A percentile compares a stretch with the other conserved stretches of the same genome.
phyloP scores from a whole-genome alignment of 352 stramenopile species.

The Globisporangium okanoganense region DNA sequence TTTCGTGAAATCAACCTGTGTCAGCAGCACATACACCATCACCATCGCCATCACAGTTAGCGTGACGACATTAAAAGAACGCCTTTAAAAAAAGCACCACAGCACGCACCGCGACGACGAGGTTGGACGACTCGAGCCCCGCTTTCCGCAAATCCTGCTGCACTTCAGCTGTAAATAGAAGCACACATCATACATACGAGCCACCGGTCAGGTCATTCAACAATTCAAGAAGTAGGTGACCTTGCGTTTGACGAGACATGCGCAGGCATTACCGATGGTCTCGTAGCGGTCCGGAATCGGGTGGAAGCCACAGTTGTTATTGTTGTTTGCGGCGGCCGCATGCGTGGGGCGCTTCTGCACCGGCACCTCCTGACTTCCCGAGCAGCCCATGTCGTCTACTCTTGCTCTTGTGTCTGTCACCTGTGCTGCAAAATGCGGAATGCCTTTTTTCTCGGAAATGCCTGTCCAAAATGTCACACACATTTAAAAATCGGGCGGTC shows the following conservation, averaged over 20 bases:
- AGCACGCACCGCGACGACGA: slow-evolving; percentile 52
- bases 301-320: slow-evolving; percentile 18
- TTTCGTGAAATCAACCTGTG: slow-evolving; percentile 67
- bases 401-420: background rate
- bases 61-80: background rate
- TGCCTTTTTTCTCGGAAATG: background rate
- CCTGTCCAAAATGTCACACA: background rate
- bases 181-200: background rate
- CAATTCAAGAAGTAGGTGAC: too few species aligned
- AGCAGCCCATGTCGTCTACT: background rate
- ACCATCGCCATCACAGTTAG: background rate
- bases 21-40: background rate
- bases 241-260: too few species aligned
- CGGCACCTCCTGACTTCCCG: slow-evolving; percentile 1
- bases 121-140: slow-evolving; percentile 62
- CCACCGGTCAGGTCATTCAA: background rate
- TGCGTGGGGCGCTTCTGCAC: background rate
- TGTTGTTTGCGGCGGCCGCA: background rate
- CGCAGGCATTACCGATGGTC: slow-evolving; percentile 26
- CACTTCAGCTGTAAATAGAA: slow-evolving; percentile 20
- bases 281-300: slow-evolving; percentile 40
- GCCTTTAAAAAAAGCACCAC: background rate
- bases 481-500: too few species aligned
- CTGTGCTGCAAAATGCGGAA: background rate
- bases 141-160: slow-evolving; percentile 21